Evolutionary conservation across 1,284 basidiomycete species (phyloP), one percentile per base, ranked within the genome.

Genomic region (Malassezia globosa): DNA sequence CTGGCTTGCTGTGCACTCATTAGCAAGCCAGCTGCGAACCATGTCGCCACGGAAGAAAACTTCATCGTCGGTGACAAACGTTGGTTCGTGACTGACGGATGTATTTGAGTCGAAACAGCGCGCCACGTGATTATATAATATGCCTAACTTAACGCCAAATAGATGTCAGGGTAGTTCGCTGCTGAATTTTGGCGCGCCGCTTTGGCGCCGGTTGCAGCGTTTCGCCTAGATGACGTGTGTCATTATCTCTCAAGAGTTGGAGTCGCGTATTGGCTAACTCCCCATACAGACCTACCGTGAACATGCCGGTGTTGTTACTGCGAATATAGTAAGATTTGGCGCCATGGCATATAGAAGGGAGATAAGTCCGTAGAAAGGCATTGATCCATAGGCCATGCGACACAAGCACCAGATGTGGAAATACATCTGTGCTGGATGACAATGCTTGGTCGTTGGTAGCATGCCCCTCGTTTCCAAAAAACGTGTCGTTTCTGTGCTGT

Each of bases 311-410:
- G 19, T 52, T 52, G 8, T 21, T 4, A 40, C 50, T 52, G 19
- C 35, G 38, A 8, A 52, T 35, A 24, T 52, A 52, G 35, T 42
- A 52, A 2, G 44, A 25, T 13, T 38, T 19, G n/a, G 11, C 7
- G 7, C 39, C 39, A 16, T 16, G n/a, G 11, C 50, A 43, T 22
- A 47, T 26, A n/a, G 41, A 23, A 1, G 44, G 50, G 13, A 43
- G 19, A 16, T 37, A 14, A 7, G 13, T 22, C 8, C 19, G 18
- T 4, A 68, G 49, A 22, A 64, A 66, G 8, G 58, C 52, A 3
- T 61, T 59, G 49, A 68, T 61, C 63, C 61, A 63, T 51, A 64
- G 60, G 19, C 64, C 66, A 51, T 68, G 66, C 13, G 57, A 55
- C 13, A 68, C 62, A 5, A 66, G 31, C 2, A 68, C 58, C 4